phyloP scores from a whole-genome alignment of 208 protist species.

The Trypanosoma rangeli region DNA sequence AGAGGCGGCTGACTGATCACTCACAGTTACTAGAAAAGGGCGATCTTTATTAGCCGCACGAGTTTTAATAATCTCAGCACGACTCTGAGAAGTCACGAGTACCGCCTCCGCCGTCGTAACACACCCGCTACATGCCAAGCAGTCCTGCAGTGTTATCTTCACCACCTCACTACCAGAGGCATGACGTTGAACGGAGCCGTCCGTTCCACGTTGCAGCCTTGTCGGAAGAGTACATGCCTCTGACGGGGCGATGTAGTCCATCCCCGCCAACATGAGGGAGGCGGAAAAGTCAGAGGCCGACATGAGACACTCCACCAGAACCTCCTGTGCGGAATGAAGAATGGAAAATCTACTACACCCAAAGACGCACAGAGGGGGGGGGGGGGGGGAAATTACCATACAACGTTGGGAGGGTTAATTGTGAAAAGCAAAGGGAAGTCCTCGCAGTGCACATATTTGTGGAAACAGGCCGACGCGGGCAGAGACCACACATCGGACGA shows the following conservation, averaged over 20 bases:
- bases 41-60: constrained; percentile 14
- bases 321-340: not conserved
- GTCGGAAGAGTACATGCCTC: constrained; percentile 60
- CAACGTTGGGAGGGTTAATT: not conserved
- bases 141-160: constrained; percentile 86
- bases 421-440: constrained; percentile 2
- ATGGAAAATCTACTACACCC: too few relatives aligned
- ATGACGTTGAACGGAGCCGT: constrained; percentile 7
- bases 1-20: constrained; percentile 90
- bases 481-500: not conserved
- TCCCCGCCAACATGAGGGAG: constrained; percentile 71
- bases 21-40: constrained; percentile 89
- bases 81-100: constrained; percentile 86
- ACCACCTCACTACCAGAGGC: constrained; percentile 37
- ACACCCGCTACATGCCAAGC: constrained; percentile 94
- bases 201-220: constrained; percentile 9
- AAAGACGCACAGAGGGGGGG: too few relatives aligned
- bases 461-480: too few relatives aligned
- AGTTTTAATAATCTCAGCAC: constrained; percentile 38
- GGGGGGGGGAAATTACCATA: too few relatives aligned
- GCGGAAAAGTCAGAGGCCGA: constrained; percentile 39
- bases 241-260: constrained; percentile 88
- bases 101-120: constrained; percentile 98
- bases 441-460: too few relatives aligned
- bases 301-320: constrained; percentile 1